Conservation (phyloP, 192 early-diverging fungal species). For the Haplosporangium gracile region DNA sequence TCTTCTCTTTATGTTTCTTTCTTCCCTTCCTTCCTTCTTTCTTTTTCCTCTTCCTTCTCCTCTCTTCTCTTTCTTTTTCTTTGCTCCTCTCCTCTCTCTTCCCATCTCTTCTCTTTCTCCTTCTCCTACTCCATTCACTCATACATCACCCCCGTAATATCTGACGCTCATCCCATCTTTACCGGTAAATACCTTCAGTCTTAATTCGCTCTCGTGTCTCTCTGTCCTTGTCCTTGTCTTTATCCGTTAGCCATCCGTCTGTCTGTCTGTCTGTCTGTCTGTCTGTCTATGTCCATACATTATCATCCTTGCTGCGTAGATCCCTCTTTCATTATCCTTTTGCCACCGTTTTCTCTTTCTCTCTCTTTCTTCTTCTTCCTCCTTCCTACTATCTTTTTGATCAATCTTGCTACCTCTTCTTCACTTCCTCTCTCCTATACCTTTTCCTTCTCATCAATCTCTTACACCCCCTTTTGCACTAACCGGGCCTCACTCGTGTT, state of each 20-base stretch:
- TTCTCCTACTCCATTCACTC: not conserved
- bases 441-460: too few relatives aligned
- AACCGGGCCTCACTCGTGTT: too few relatives aligned
- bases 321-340: not conserved
- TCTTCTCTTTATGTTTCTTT: not conserved
- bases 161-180: not conserved
- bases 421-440: not conserved
- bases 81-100: not conserved
- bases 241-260: not conserved
- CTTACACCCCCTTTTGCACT: too few relatives aligned
- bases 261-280: not conserved
- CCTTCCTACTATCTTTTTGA: slow-evolving; percentile 1
- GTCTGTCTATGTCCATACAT: not conserved
- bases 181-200: not conserved
- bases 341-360: not conserved
- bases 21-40: not conserved
- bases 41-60: not conserved
- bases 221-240: too few relatives aligned
- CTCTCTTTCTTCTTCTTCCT: not conserved
- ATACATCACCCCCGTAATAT: not conserved
- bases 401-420: not conserved
- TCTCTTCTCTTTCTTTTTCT: not conserved
- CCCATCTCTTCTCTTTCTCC: slow-evolving; percentile 3
- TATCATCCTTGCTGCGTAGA: not conserved
- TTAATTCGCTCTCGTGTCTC: not conserved